Evolutionary conservation across 116 monocot genomes (phyloP).

Genomic region (Posidonia oceanica): DNA sequence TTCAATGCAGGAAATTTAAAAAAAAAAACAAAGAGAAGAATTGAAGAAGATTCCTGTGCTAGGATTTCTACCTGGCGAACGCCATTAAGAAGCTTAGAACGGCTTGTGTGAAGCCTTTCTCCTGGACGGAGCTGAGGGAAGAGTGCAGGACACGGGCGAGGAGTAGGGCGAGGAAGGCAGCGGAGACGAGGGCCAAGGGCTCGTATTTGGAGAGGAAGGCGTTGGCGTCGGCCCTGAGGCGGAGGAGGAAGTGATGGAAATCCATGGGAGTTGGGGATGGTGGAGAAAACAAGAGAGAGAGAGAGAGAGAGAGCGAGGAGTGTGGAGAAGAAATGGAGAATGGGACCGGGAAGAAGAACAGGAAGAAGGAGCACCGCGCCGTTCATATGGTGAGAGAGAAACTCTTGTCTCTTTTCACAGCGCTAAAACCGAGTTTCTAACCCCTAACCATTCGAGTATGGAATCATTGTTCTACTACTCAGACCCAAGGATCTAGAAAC

Average conservation of each 20-base stretch:
- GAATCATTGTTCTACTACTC: too few species aligned
- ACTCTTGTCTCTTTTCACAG: too few species aligned
- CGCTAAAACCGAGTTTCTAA: too few species aligned
- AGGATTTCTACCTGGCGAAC: conserved; percentile 34
- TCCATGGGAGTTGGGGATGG: too few species aligned
- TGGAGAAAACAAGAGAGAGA: too few species aligned
- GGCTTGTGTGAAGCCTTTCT: conserved; percentile 44
- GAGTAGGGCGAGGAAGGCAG: conserved; percentile 50
- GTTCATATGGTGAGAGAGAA: too few species aligned
- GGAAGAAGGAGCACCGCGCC: too few species aligned
- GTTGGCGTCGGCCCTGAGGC: conserved; percentile 39
- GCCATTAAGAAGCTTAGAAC: conserved; percentile 37
- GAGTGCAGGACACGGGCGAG: conserved; percentile 46
- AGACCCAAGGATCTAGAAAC: too few species aligned
- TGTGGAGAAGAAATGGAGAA: too few species aligned
- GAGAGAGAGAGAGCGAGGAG: too few species aligned
- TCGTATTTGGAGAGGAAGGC: conserved; percentile 64
- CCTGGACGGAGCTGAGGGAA: conserved; percentile 25
- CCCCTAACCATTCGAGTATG: too few species aligned
- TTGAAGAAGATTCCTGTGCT: neutral
- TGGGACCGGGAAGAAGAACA: too few species aligned
- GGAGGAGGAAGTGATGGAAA: neutral
- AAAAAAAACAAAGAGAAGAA: conserved; percentile 3
- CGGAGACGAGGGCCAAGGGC: conserved; percentile 60
- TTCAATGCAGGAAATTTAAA: conserved; percentile 4